These are phyloP conservation scores for Grosmannia penicillata DNA, from an alignment of 2,329 filamentous ascomycete species.

Conservation along the genomic window DNA sequence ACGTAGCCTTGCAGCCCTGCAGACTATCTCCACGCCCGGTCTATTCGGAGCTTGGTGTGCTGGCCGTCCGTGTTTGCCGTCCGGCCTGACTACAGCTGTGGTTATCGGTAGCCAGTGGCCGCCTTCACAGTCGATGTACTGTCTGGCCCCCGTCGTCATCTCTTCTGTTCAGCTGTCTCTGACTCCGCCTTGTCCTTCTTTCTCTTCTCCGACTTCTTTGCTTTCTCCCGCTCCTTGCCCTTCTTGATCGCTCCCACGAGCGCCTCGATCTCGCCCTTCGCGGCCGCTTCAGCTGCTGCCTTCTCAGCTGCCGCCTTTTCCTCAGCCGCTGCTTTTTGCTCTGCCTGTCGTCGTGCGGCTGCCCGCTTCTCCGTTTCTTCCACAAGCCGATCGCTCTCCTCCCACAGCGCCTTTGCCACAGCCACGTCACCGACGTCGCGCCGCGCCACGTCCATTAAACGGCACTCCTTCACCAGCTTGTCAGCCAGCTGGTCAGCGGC, in stretches of 20 bases:
- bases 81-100: too few relatives aligned
- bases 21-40: too few relatives aligned
- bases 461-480: conserved; percentile 77
- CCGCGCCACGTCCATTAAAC: conserved; percentile 55
- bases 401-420: conserved; percentile 75
- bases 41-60: too few relatives aligned
- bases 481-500: conserved; percentile 5
- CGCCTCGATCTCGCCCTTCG: conserved; percentile 20
- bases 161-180: too few relatives aligned
- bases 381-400: conserved; percentile 73
- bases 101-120: too few relatives aligned
- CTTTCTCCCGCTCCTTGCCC: conserved; percentile 19
- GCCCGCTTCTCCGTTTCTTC: conserved; percentile 68
- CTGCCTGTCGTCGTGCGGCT: conserved; percentile 32
- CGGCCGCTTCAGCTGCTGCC: conserved; percentile 18
- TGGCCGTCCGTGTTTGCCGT: too few relatives aligned
- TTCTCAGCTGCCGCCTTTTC: conserved; percentile 17
- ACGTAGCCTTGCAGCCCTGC: too few relatives aligned
- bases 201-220: conserved; percentile 4
- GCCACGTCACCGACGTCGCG: conserved; percentile 65
- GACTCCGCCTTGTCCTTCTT: conserved; percentile 13
- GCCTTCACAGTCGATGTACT: too few relatives aligned
- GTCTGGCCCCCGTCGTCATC: too few relatives aligned
- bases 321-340: conserved; percentile 8
- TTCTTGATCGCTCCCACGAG: conserved; percentile 31